Evolutionary conservation across 129 eudicot species (phyloP), one percentile per base, ranked within the genome.

Genomic region (Silybum marianum): DNA sequence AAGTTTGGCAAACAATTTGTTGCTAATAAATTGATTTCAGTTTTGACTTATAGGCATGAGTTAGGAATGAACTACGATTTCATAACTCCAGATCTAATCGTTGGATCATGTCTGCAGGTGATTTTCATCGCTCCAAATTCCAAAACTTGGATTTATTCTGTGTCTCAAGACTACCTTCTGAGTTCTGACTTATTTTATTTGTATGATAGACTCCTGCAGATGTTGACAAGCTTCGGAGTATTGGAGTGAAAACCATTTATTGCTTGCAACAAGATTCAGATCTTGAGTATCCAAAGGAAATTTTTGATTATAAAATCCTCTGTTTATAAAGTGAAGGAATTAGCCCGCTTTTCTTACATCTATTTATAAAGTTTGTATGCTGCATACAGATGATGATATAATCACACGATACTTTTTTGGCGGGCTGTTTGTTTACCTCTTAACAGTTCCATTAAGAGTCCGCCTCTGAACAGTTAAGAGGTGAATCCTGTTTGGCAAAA

Each of bases 31-130:
- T 68, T 72, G 63, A 62, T 76, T 48, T 36, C 94, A 95, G 99
- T 87, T 22, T 87, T 95, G 85, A 95, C 99, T 13, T 95, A 95
- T 76, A 90, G 97, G 89, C 99, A 95, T 85, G 99, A 95, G 72
- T 80, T 90, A 22, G 99, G 99, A 80, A 95, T 95, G 91, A 95
- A 95, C 82, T 95, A 95, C 76, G 86, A 89, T 85, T 95, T 95
- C 89, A 95, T 95, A 71, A 86, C 90, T 78, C 97, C 92, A 22
- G 97, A 92, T 82, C 69, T 95, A 83, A 95, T 95, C 25, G 99
- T 95, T 62, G 99, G 99, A 4, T 95, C 99, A 76, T 95, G 99
- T 86, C 89, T 92, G 77, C 99, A 95, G 99, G 99, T 95, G 77
- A 83, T 74, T 77, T 69, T 40, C n/a, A 4, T 19, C 42, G 68